Evolutionary conservation across 148 eudicot species (phyloP).

Genomic region (Pharnaceum exiguum): DNA sequence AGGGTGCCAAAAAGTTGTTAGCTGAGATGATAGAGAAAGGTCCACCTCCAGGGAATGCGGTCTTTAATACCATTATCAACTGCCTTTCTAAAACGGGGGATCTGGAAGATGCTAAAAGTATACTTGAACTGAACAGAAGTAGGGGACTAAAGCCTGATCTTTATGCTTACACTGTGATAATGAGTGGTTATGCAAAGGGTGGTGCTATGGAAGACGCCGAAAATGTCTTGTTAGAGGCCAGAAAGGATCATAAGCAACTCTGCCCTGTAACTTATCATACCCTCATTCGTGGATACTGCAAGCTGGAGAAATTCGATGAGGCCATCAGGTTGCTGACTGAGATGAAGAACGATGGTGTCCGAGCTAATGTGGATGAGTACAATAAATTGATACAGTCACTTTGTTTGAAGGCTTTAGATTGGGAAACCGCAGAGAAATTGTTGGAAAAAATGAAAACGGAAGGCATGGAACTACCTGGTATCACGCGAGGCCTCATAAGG

Average conservation of each 20-base stretch:
- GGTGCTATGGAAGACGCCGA: constrained; percentile 81
- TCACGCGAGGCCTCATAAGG: constrained; percentile 55
- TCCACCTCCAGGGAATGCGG: constrained; percentile 78
- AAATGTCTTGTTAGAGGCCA: constrained; percentile 64
- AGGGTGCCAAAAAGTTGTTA: constrained; percentile 54
- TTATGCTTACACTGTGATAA: constrained; percentile 65
- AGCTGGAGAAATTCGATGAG: constrained; percentile 63
- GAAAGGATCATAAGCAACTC: constrained; percentile 55
- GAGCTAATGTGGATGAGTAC: constrained; percentile 71
- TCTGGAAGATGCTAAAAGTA: constrained; percentile 50
- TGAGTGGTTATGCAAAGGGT: constrained; percentile 68
- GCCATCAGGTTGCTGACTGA: constrained; percentile 61
- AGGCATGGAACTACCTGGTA: constrained; percentile 65
- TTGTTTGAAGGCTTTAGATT: constrained; percentile 84
- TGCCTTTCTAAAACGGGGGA: constrained; percentile 60
- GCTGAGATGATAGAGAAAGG: constrained; percentile 69
- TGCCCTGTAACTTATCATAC: constrained; percentile 61
- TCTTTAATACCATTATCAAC: constrained; percentile 54
- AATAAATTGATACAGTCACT: constrained; percentile 80
- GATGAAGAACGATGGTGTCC: constrained; percentile 68
- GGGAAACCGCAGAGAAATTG: constrained; percentile 75
- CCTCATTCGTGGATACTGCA: constrained; percentile 80
- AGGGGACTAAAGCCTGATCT: constrained; percentile 90
- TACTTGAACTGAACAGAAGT: constrained; percentile 55
- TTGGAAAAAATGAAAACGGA: constrained; percentile 57